These are phyloP conservation scores for Camelina hispida DNA, from an alignment of 345 rosid genomes.

Conservation along the genomic window DNA sequence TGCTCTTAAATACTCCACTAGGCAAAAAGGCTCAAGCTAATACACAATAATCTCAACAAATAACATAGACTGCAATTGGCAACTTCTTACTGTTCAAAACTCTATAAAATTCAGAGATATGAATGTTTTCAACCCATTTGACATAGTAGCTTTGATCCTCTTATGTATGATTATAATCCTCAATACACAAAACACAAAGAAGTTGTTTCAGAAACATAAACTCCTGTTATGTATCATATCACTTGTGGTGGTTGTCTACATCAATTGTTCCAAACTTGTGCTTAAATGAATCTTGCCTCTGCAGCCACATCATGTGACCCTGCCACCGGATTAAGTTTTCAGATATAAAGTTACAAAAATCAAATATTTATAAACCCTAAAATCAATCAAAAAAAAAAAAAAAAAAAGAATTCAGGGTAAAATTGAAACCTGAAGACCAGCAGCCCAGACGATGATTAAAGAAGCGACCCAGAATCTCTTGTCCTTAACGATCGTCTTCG, in stretches of 20 bases:
- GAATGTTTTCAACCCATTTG: too few species aligned
- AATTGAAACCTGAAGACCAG: slow-evolving; percentile 77
- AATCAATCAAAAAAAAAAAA: not conserved
- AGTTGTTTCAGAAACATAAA: not conserved
- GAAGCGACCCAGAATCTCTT: slow-evolving; percentile 90
- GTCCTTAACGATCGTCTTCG: slow-evolving; percentile 67
- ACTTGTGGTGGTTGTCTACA: slow-evolving; percentile 15
- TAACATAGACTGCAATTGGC: too few species aligned
- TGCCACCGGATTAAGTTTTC: slow-evolving; percentile 27
- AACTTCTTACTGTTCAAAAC: too few species aligned
- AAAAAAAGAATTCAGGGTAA: too few species aligned
- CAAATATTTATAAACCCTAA: not conserved
- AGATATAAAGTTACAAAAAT: not conserved
- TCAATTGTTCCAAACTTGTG: slow-evolving; percentile 60
- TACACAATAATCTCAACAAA: too few species aligned
- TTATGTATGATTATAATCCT: not conserved
- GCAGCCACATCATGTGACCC: slow-evolving; percentile 96
- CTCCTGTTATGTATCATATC: too few species aligned
- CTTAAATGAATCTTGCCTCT: slow-evolving; percentile 83
- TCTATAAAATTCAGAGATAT: too few species aligned
- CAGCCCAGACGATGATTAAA: slow-evolving; percentile 80
- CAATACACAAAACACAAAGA: not conserved
- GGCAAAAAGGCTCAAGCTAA: too few species aligned
- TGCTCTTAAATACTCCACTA: not conserved
- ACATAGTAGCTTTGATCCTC: not conserved